Evolutionary conservation across 192 early-diverging fungal species (phyloP), one percentile per base, ranked within the genome.

Genomic region (Spizellomyces sp.): DNA sequence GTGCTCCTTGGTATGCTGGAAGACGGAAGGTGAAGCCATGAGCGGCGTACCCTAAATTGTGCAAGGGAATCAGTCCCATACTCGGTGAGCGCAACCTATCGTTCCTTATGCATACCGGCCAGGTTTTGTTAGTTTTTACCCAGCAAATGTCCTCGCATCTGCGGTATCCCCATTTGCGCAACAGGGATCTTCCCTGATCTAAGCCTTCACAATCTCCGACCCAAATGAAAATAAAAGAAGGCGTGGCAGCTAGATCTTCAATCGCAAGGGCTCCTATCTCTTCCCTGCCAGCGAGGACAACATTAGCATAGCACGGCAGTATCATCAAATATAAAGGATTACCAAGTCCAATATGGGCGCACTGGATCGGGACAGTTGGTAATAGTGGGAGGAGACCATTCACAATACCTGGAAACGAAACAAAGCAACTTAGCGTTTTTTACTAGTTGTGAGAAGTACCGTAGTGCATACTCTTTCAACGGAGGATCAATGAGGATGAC

Each of bases 81-180:
- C 1, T 54, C 17, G 17, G 52, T 19, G 17, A 54, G 15, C 59
- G 15, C 59, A 27, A 12, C 2, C 59, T 12, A 27, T 19, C 14
- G 52, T 3, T 2, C 52, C 3, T 15, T 0, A 19, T 3, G 15
- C 15, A 15, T 19, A 61, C 86, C 78, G 79, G 47, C 52, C 59
- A 72, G 10, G 63, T 45, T 56, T 81, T 84, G 58, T 89, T 90
- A 0, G 87, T 87, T 62, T 88, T 90, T 42, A 87, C 77, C 88
- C 88, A 90, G 4, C 83, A 80, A 64, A 90, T 86, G 70, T 90
- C 88, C 66, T 90, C 88, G 64, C 85, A 86, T 15, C 88, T 66
- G 9, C 88, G 75, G 69, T 88, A 90, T n/a, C 87, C 87, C 88
- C 86, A 90, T 47, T 81, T 84, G 19, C 76, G 63, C 42, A 90